Evolutionary conservation across 1,139 yeast genomes (phyloP).

Genomic region (Nakaseomyces glabratus): DNA sequence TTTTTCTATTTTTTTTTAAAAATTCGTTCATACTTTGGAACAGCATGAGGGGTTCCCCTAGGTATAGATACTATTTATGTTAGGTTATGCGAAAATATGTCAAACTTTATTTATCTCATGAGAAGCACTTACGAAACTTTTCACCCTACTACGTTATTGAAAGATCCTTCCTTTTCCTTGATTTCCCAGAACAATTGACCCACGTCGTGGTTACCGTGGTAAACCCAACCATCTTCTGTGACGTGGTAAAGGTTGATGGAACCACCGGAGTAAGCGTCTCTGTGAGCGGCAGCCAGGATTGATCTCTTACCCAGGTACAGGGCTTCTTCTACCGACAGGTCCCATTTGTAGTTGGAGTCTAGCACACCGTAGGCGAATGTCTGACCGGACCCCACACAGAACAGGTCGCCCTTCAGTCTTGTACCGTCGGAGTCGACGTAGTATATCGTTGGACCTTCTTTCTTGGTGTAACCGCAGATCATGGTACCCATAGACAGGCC

Average conservation of each 20-base stretch:
- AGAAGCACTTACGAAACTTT: too few relatives aligned
- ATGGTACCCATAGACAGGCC: conserved; percentile 99
- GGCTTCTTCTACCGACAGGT: conserved; percentile 84
- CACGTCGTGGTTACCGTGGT: conserved; percentile 91
- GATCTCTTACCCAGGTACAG: conserved; percentile 90
- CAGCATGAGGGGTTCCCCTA: too few relatives aligned
- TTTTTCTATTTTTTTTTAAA: too few relatives aligned
- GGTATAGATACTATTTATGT: too few relatives aligned
- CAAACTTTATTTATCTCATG: too few relatives aligned
- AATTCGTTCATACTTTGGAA: too few relatives aligned
- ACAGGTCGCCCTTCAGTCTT: conserved; percentile 85
- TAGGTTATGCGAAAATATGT: too few relatives aligned
- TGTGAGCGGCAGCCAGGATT: conserved; percentile 93
- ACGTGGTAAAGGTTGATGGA: conserved; percentile 88
- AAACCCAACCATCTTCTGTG: conserved; percentile 88
- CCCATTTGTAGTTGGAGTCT: conserved; percentile 88
- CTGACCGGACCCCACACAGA: conserved; percentile 99
- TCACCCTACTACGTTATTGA: conserved; percentile 73
- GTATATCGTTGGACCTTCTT: conserved; percentile 91
- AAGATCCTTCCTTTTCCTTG: conserved; percentile 79
- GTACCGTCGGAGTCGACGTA: conserved; percentile 98
- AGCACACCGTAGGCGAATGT: conserved; percentile 99
- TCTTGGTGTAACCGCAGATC: conserved; percentile 94
- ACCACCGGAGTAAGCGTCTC: conserved; percentile 99
- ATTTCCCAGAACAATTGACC: conserved; percentile 89